Evolutionary conservation across 1,284 basidiomycete species (phyloP).

Genomic region (Boletellus deceptivus): DNA sequence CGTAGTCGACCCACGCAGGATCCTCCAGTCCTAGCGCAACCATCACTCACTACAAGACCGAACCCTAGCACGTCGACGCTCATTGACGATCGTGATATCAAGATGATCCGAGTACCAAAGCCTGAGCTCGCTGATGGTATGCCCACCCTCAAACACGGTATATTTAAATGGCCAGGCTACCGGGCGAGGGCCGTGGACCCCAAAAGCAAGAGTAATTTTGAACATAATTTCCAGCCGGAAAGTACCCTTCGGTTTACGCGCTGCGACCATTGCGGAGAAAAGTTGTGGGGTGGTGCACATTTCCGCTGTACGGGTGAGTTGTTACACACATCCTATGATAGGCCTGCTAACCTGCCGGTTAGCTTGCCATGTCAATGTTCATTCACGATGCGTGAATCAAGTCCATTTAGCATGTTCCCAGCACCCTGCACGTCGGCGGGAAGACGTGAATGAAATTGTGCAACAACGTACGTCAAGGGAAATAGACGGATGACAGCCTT

Average conservation of each 20-base stretch:
- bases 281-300: slow-evolving; percentile 98
- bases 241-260: slow-evolving; percentile 86
- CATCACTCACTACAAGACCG: slow-evolving; percentile 31
- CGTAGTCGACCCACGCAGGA: slow-evolving; percentile 31
- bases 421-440: slow-evolving; percentile 38
- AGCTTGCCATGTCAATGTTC: slow-evolving; percentile 74
- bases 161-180: slow-evolving; percentile 67
- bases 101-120: slow-evolving; percentile 20
- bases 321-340: background rate
- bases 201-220: slow-evolving; percentile 47
- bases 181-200: slow-evolving; percentile 41
- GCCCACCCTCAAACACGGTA: slow-evolving; percentile 44
- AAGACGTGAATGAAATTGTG: slow-evolving; percentile 29
- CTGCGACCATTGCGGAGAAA: slow-evolving; percentile 95
- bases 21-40: slow-evolving; percentile 17
- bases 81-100: slow-evolving; percentile 32
- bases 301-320: slow-evolving; percentile 77
- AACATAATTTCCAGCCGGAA: slow-evolving; percentile 89
- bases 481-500: slow-evolving; percentile 3
- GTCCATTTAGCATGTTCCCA: slow-evolving; percentile 59
- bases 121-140: slow-evolving; percentile 32
- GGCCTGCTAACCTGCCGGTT: slow-evolving; percentile 8
- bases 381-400: slow-evolving; percentile 67
- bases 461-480: slow-evolving; percentile 21
- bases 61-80: slow-evolving; percentile 25